These are phyloP conservation scores for Acanthamoeba triangularis DNA, from an alignment of 208 protist species.

Conservation along the genomic window DNA sequence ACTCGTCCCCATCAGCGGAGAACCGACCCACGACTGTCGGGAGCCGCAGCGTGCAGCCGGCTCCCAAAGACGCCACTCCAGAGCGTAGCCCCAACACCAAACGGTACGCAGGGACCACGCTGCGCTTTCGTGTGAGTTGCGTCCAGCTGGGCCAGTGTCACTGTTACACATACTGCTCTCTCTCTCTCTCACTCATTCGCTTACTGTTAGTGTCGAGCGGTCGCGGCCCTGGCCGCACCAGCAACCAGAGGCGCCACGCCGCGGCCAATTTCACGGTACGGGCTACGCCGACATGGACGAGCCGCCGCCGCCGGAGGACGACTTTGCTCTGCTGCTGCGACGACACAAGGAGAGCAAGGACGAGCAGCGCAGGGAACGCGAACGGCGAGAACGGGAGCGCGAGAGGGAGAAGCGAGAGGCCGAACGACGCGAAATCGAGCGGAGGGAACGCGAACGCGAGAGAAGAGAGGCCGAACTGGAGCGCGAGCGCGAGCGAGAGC, in stretches of 20 bases:
- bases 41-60: too few relatives aligned
- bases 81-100: neutral
- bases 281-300: neutral
- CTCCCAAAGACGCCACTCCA: neutral
- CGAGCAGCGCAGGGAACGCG: conserved; percentile 24
- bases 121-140: too few relatives aligned
- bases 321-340: neutral
- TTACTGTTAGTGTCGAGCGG: neutral
- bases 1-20: too few relatives aligned
- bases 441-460: neutral
- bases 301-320: neutral
- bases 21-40: neutral
- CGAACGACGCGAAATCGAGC: neutral
- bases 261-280: neutral
- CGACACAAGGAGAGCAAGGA: conserved; percentile 10
- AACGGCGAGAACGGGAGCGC: conserved; percentile 9
- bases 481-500: neutral
- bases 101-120: too few relatives aligned
- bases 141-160: too few relatives aligned
- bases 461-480: neutral
- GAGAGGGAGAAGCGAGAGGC: neutral
- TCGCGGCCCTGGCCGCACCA: neutral
- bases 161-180: too few relatives aligned
- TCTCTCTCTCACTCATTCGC: too few relatives aligned
- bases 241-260: neutral